Evolutionary conservation across 768 basidiomycete genomes (phyloP).

Genomic region (Mycena galericulata): DNA sequence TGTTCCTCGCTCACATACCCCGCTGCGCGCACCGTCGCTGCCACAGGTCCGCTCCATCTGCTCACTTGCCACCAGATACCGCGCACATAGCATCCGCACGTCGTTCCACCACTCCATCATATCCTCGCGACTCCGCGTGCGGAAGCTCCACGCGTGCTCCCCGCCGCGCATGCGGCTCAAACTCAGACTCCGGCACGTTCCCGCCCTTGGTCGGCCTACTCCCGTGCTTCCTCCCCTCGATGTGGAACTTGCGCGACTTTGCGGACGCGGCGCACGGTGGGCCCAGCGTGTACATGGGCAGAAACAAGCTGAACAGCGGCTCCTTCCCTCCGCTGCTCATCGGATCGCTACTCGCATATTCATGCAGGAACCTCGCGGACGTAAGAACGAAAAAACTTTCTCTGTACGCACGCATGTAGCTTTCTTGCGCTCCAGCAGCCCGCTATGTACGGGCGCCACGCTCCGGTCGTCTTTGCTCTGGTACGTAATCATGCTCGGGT

Average conservation of each 20-base stretch:
- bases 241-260: conserved; percentile 94
- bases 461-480: conserved; percentile 92
- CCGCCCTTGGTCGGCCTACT: conserved; percentile 73
- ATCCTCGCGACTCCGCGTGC: conserved; percentile 89
- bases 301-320: conserved; percentile 89
- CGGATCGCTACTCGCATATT: conserved; percentile 85
- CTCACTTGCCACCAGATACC: conserved; percentile 95
- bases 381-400: conserved; percentile 95
- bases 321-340: conserved; percentile 56
- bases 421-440: conserved; percentile 94
- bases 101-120: conserved; percentile 99
- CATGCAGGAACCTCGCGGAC: conserved; percentile 95
- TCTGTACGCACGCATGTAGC: conserved; percentile 87
- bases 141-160: conserved; percentile 89
- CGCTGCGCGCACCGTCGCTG: conserved; percentile 88
- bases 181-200: conserved; percentile 57
- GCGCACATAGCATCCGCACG: conserved; percentile 90
- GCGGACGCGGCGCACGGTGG: conserved; percentile 81
- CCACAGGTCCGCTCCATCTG: conserved; percentile 93
- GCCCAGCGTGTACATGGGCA: conserved; percentile 95
- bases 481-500: conserved; percentile 81
- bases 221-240: conserved; percentile 91
- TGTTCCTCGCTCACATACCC: conserved; percentile 91
- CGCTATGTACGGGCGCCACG: conserved; percentile 88
- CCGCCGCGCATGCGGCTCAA: conserved; percentile 46